Evolutionary conservation across 495 filamentous ascomycete species (phyloP).

Genomic region (Lentithecium fluviatile): DNA sequence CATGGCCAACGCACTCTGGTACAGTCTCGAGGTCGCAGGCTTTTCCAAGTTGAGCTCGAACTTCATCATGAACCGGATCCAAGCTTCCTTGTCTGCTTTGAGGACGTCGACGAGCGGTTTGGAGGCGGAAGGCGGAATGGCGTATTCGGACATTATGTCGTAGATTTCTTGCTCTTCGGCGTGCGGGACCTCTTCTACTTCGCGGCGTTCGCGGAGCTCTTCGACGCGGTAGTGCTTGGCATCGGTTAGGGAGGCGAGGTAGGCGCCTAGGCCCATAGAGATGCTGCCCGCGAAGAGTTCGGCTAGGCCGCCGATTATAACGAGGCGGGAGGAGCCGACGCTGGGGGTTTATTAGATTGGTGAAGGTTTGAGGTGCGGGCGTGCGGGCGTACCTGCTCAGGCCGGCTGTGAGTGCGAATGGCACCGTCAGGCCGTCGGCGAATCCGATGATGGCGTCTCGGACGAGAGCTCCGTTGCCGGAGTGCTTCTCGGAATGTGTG

Average conservation of each 20-base stretch:
- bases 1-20: conserved; percentile 53
- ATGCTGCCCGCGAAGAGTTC: conserved; percentile 67
- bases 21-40: conserved; percentile 46
- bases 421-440: conserved; percentile 64
- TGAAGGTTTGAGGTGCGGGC: background rate
- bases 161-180: conserved; percentile 41
- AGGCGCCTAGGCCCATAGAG: conserved; percentile 70
- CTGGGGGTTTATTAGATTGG: background rate
- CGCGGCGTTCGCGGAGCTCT: conserved; percentile 45
- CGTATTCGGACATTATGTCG: conserved; percentile 46
- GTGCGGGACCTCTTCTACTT: conserved; percentile 45
- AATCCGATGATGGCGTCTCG: conserved; percentile 58
- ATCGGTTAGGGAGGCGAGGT: conserved; percentile 53
- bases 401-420: conserved; percentile 64
- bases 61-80: conserved; percentile 57
- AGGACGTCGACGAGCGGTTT: conserved; percentile 46
- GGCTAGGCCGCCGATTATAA: conserved; percentile 66
- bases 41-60: conserved; percentile 52
- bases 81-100: conserved; percentile 44
- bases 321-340: conserved; percentile 60
- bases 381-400: conserved; percentile 43
- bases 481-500: conserved; percentile 33
- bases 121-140: conserved; percentile 39
- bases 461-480: conserved; percentile 34
- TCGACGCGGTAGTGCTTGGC: conserved; percentile 50